These are phyloP conservation scores for Pleurotus djamor DNA, from an alignment of 768 basidiomycete genomes.

Conservation along the genomic window DNA sequence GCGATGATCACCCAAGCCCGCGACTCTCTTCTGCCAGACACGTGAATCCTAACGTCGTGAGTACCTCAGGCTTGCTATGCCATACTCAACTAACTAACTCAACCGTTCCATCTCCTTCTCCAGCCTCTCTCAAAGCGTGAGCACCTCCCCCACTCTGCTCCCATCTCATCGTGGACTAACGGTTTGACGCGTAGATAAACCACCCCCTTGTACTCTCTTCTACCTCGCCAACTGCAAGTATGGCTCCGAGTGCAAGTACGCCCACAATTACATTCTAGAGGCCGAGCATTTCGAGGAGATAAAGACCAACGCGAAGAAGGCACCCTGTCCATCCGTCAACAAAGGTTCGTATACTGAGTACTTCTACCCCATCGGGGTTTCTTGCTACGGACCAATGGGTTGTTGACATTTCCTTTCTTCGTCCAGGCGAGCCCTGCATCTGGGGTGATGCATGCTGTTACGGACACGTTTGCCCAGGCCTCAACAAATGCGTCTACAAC, in stretches of 20 bases:
- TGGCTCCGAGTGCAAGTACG: slow-evolving; percentile 56
- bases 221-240: slow-evolving; percentile 63
- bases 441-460: slow-evolving; percentile 63
- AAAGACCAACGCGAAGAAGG: slow-evolving; percentile 54
- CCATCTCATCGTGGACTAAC: background rate
- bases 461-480: slow-evolving; percentile 48
- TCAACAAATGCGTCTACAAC: slow-evolving; percentile 40
- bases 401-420: background rate
- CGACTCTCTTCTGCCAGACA: slow-evolving; percentile 30
- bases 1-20: slow-evolving; percentile 28
- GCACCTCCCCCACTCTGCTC: slow-evolving; percentile 19
- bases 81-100: slow-evolving; percentile 11
- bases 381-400: too few species aligned
- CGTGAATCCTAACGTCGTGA: slow-evolving; percentile 54
- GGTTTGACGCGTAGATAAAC: slow-evolving; percentile 34
- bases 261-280: slow-evolving; percentile 58
- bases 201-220: slow-evolving; percentile 66
- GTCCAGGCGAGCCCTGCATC: slow-evolving; percentile 48
- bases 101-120: slow-evolving; percentile 14
- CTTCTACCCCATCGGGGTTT: too few species aligned
- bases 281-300: slow-evolving; percentile 53
- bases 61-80: slow-evolving; percentile 7
- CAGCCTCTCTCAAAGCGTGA: slow-evolving; percentile 63
- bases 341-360: slow-evolving; percentile 37
- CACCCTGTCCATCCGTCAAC: slow-evolving; percentile 58